Evolutionary conservation across 192 early-diverging fungal species (phyloP).

Genomic region (Ambispora gerdemannii): DNA sequence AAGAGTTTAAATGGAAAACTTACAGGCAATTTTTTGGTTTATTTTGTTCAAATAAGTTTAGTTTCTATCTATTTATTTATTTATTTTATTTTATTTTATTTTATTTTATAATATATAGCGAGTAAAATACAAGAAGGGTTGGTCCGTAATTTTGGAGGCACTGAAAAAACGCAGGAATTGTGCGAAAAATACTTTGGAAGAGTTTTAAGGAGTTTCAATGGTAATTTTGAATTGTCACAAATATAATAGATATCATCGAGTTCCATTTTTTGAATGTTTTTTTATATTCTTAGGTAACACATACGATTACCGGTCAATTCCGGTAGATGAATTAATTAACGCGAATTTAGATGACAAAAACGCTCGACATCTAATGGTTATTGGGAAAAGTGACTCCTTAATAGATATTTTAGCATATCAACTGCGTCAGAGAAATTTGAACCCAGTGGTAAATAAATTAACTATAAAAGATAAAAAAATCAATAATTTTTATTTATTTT

Average conservation of each 20-base stretch:
- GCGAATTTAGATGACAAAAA: conserved; percentile 13
- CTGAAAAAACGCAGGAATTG: conserved; percentile 6
- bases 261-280: too few relatives aligned
- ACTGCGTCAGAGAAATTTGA: background rate
- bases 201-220: background rate
- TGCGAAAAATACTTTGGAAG: background rate
- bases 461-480: too few relatives aligned
- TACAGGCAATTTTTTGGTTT: too few relatives aligned
- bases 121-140: background rate
- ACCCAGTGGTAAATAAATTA: conserved; percentile 1
- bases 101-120: too few relatives aligned
- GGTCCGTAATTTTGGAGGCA: conserved; percentile 18
- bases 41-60: too few relatives aligned
- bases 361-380: conserved; percentile 31
- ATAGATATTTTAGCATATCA: conserved; percentile 17
- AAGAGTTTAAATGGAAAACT: conserved; percentile 12
- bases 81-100: too few relatives aligned
- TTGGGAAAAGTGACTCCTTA: conserved; percentile 29
- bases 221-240: too few relatives aligned
- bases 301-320: background rate
- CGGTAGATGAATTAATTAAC: conserved; percentile 16
- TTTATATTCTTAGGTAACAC: background rate
- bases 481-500: background rate
- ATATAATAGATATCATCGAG: too few relatives aligned
- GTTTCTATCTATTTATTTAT: too few relatives aligned